Percentiles rank a stretch among this genome's conserved stretches.
Evolutionary conservation across 176 grass and related monocot species (phyloP).

Genomic region (Otatea glauca): DNA sequence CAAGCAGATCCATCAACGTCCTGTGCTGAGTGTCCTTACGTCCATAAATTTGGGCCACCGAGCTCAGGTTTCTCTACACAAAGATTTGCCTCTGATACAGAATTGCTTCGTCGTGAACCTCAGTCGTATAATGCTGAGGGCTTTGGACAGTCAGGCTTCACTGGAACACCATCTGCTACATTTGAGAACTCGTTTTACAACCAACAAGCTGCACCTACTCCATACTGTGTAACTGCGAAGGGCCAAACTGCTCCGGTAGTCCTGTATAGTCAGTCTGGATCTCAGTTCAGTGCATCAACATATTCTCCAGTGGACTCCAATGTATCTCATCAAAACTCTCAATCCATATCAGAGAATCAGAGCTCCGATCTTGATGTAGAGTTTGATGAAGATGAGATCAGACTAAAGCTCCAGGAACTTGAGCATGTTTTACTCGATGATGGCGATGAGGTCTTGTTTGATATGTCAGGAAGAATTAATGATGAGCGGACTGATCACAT

Average conservation of each 20-base stretch:
- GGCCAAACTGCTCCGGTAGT: conserved; percentile 28
- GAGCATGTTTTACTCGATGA: conserved; percentile 70
- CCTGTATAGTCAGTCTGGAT: conserved; percentile 37
- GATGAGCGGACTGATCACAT: conserved; percentile 24
- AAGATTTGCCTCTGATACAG: conserved; percentile 39
- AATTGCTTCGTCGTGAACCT: conserved; percentile 49
- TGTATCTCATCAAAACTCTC: conserved; percentile 59
- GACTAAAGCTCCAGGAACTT: conserved; percentile 75
- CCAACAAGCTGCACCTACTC: conserved; percentile 55
- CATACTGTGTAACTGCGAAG: conserved; percentile 46
- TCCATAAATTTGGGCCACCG: conserved; percentile 32
- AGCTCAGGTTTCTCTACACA: conserved; percentile 50
- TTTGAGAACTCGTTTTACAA: conserved; percentile 48
- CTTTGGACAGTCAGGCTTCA: conserved; percentile 49
- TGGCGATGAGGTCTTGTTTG: conserved; percentile 54
- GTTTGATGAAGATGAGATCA: conserved; percentile 75
- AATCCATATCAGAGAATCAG: conserved; percentile 57
- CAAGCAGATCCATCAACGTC: conserved; percentile 39
- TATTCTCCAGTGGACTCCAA: conserved; percentile 58
- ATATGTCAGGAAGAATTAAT: conserved; percentile 44
- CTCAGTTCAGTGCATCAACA: conserved; percentile 42
- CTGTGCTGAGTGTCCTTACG: conserved; percentile 29
- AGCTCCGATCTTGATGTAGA: conserved; percentile 58
- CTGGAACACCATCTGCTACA: conserved; percentile 20
- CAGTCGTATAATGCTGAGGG: conserved; percentile 47